A percentile compares a stretch with the other conserved stretches of the same genome.
These are phyloP conservation scores for Fusarium napiforme DNA, from an alignment of 2,329 filamentous ascomycete genomes.

Conservation along the genomic window DNA sequence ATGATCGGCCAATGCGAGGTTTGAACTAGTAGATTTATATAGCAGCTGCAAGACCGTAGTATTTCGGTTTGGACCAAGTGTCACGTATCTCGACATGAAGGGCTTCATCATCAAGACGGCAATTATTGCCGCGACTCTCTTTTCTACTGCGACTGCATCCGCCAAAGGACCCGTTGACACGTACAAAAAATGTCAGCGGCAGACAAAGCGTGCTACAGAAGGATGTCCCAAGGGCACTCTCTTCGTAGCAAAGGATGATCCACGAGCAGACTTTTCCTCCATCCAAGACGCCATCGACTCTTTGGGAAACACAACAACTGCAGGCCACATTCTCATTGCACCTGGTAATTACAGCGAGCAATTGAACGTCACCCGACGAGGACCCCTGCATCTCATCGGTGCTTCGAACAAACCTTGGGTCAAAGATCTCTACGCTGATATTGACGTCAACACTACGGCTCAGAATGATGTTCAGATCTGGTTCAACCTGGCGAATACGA, in stretches of 20 bases:
- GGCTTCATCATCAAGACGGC: slow-evolving; percentile 2
- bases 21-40: background rate
- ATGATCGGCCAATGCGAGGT: background rate
- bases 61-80: background rate
- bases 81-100: background rate
- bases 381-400: slow-evolving; percentile 71
- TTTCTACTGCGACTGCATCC: background rate
- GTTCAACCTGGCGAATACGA: slow-evolving; percentile 63
- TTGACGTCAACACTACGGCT: slow-evolving; percentile 53
- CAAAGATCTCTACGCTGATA: slow-evolving; percentile 52
- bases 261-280: slow-evolving; percentile 50
- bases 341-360: slow-evolving; percentile 72
- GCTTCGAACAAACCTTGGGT: slow-evolving; percentile 57
- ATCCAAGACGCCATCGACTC: slow-evolving; percentile 56
- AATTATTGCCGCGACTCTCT: background rate
- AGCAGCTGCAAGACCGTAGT: background rate
- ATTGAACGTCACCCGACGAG: slow-evolving; percentile 71
- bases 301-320: slow-evolving; percentile 46
- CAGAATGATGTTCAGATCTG: slow-evolving; percentile 65
- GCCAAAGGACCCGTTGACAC: slow-evolving; percentile 26
- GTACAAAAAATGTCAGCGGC: slow-evolving; percentile 34
- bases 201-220: slow-evolving; percentile 33
- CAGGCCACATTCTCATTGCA: slow-evolving; percentile 63
- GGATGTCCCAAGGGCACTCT: slow-evolving; percentile 55
- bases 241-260: slow-evolving; percentile 53